Conservation (phyloP, 495 filamentous ascomycete genomes). For the Penicillium longicatenatum region DNA sequence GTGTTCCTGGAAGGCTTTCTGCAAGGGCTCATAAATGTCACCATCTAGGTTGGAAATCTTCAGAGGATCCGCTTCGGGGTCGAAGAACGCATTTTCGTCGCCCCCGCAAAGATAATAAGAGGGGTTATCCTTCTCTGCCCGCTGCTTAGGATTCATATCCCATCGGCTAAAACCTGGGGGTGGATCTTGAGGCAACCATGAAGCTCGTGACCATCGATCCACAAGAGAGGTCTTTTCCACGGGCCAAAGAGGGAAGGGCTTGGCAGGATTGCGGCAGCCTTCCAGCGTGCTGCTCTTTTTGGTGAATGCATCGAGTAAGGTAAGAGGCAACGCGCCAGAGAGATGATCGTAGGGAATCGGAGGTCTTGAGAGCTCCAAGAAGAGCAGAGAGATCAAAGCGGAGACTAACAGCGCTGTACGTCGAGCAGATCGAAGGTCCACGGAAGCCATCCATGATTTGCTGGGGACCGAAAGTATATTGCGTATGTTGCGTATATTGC, state of each 20-base stretch:
- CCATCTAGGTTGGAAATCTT: slow-evolving; percentile 46
- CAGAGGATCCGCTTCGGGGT: slow-evolving; percentile 41
- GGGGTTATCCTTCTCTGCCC: slow-evolving; percentile 23
- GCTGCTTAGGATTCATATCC: slow-evolving; percentile 18
- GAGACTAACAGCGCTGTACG: slow-evolving; percentile 20
- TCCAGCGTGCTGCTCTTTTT: slow-evolving; percentile 22
- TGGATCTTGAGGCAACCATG: slow-evolving; percentile 33
- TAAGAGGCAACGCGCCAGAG: slow-evolving; percentile 34
- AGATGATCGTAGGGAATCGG: slow-evolving; percentile 37
- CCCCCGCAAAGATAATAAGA: slow-evolving; percentile 20
- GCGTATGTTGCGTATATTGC: slow-evolving; percentile 24
- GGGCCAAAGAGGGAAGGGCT: slow-evolving; percentile 27
- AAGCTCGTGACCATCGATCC: slow-evolving; percentile 23
- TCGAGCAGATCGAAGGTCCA: slow-evolving; percentile 23
- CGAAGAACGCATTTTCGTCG: slow-evolving; percentile 32
- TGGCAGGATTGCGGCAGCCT: slow-evolving; percentile 26
- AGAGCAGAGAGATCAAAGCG: slow-evolving; percentile 23
- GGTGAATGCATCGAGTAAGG: slow-evolving; percentile 31
- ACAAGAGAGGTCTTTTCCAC: slow-evolving; percentile 7
- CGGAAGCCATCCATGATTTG: slow-evolving; percentile 23
- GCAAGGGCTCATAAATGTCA: slow-evolving; percentile 32
- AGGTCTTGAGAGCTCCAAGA: slow-evolving; percentile 29
- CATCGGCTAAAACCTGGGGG: slow-evolving; percentile 34
- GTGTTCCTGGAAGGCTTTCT: slow-evolving; percentile 32
- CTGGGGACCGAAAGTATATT: slow-evolving; percentile 23